Conservation (phyloP, 768 basidiomycete genomes). For the Cystoderma amianthinum region DNA sequence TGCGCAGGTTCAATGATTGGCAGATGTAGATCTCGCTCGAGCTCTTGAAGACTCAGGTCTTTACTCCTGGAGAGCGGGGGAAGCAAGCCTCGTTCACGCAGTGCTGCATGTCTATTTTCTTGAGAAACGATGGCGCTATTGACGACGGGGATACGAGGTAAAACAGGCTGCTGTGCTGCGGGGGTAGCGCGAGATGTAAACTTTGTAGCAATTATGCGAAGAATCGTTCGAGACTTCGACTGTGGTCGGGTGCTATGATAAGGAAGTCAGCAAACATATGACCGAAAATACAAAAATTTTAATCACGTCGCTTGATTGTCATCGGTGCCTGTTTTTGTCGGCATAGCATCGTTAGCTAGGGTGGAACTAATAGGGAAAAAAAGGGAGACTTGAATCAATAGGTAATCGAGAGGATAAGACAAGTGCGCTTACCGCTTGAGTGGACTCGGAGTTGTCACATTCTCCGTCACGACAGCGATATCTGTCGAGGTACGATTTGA, state of each 20-base stretch:
- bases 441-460: constrained; percentile 2
- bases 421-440: constrained; percentile 2
- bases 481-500: constrained; percentile 5
- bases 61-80: constrained; percentile 38
- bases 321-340: too few relatives aligned
- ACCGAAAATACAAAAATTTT: too few relatives aligned
- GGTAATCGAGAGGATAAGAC: background rate
- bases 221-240: constrained; percentile 22
- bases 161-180: constrained; percentile 4
- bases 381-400: too few relatives aligned
- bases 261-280: too few relatives aligned
- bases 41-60: constrained; percentile 34
- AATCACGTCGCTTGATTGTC: too few relatives aligned
- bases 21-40: constrained; percentile 25
- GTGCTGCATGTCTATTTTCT: constrained; percentile 45
- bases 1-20: constrained; percentile 21
- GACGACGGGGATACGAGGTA: constrained; percentile 7
- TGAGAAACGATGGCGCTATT: constrained; percentile 19
- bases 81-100: constrained; percentile 53
- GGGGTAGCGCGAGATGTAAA: constrained; percentile 13
- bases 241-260: constrained; percentile 9
- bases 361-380: too few relatives aligned
- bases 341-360: too few relatives aligned
- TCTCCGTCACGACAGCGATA: background rate
- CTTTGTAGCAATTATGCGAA: constrained; percentile 25